Conservation (phyloP, 441 rosid species). For the Corymbia citriodora region DNA sequence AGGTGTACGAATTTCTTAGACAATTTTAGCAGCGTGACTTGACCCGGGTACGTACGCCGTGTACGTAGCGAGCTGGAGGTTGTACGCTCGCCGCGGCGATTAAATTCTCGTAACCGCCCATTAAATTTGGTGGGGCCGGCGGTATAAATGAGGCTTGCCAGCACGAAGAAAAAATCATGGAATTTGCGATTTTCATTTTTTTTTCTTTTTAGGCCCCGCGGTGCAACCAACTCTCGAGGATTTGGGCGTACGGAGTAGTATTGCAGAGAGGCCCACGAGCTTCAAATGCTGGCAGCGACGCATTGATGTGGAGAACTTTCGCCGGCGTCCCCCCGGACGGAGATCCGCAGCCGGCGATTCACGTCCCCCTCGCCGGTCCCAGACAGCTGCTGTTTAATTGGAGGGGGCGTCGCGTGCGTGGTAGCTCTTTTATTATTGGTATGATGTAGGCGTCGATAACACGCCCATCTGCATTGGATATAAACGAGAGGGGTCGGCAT, state of each 20-base stretch:
- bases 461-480: too few relatives aligned
- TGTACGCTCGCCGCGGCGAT: not conserved
- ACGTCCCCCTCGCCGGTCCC: not conserved
- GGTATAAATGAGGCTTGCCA: not conserved
- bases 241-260: not conserved
- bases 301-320: not conserved
- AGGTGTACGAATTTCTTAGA: not conserved
- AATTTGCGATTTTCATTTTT: not conserved
- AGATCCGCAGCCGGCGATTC: not conserved
- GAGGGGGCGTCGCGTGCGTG: not conserved
- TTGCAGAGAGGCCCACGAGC: not conserved
- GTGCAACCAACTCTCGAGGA: not conserved
- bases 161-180: rapidly evolving
- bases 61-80: not conserved
- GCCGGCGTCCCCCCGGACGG: not conserved
- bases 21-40: not conserved
- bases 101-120: not conserved
- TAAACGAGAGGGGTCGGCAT: not conserved
- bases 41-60: not conserved
- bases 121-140: not conserved
- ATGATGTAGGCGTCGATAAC: not conserved
- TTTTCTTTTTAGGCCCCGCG: not conserved
- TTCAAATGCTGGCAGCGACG: not conserved
- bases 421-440: not conserved
- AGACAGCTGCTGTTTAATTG: not conserved